phyloP scores from a whole-genome alignment of 2,329 filamentous ascomycete genomes.

The Dryadomyces sulphureus region DNA sequence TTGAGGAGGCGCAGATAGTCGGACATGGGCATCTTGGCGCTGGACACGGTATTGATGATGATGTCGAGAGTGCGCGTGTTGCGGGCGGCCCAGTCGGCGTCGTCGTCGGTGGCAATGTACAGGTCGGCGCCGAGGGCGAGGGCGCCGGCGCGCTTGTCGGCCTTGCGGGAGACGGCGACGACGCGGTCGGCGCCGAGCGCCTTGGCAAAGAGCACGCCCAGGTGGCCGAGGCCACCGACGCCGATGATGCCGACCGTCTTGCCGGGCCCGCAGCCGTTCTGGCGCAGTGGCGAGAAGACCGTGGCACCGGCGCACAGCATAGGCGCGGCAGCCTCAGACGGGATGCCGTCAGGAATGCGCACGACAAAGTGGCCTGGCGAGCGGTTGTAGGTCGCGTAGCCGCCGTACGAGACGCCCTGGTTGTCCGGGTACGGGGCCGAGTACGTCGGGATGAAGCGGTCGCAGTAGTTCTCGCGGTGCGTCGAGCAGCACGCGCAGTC shows the following conservation, averaged over 20 bases:
- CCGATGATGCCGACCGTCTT: slow-evolving; percentile 67
- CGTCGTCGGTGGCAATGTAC: slow-evolving; percentile 41
- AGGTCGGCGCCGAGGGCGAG: slow-evolving; percentile 44
- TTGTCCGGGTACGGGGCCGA: neutral
- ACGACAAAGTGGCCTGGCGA: slow-evolving; percentile 30
- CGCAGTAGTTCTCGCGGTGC: slow-evolving; percentile 54
- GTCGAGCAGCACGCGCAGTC: slow-evolving; percentile 47
- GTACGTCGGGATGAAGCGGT: slow-evolving; percentile 28
- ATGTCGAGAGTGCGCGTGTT: slow-evolving; percentile 56
- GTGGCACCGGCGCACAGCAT: slow-evolving; percentile 81
- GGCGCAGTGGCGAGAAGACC: slow-evolving; percentile 61
- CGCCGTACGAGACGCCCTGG: slow-evolving; percentile 42
- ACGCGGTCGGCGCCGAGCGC: slow-evolving; percentile 44
- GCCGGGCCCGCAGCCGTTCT: slow-evolving; percentile 60
- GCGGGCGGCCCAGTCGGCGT: slow-evolving; percentile 38
- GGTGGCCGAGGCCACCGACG: slow-evolving; percentile 58
- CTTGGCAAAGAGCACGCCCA: slow-evolving; percentile 54
- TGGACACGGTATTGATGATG: slow-evolving; percentile 61
- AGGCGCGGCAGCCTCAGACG: slow-evolving; percentile 49
- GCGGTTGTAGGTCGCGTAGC: slow-evolving; percentile 26
- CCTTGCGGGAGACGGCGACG: slow-evolving; percentile 45
- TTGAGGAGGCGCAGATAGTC: no score
- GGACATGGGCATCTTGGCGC: slow-evolving; percentile 53
- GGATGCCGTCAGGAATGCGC: slow-evolving; percentile 54
- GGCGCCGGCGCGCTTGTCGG: slow-evolving; percentile 44